These are phyloP conservation scores for Gastrolobium villosum DNA, from an alignment of 306 rosid genomes.

Conservation along the genomic window DNA sequence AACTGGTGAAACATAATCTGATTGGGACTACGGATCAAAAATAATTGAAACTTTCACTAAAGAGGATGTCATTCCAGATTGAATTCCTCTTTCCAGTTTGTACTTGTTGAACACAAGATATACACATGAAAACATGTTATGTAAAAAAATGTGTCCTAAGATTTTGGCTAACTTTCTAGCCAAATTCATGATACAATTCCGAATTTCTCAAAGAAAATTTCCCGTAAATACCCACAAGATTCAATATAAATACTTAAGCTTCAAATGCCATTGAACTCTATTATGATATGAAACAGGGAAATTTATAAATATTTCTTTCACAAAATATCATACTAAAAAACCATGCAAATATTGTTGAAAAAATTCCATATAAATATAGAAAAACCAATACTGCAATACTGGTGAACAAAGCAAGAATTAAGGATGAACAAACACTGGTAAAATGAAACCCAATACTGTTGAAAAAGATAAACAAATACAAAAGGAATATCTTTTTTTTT, in stretches of 20 bases:
- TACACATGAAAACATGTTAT: not conserved
- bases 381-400: conserved; percentile 28
- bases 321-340: not conserved
- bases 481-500: not conserved
- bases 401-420: conserved; percentile 38
- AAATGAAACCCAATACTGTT: conserved; percentile 23
- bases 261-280: conserved; percentile 19
- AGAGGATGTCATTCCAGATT: not conserved
- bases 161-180: not conserved
- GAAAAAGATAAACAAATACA: conserved; percentile 7
- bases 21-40: not conserved
- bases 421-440: conserved; percentile 26
- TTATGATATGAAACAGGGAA: conserved; percentile 5
- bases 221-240: not conserved
- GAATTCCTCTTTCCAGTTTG: conserved; percentile 16
- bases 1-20: conserved; percentile 4
- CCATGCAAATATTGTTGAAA: conserved; percentile 26
- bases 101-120: conserved; percentile 18
- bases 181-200: conserved; percentile 15
- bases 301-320: not conserved
- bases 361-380: not conserved
- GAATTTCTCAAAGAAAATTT: conserved; percentile 15
- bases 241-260: conserved; percentile 8
- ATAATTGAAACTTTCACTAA: not conserved
- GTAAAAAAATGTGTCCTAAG: conserved; percentile 9